A percentile compares a stretch with the other conserved stretches of the same genome.
Evolutionary conservation across 768 basidiomycete genomes (phyloP).

Genomic region (Rhizopogon vesiculosus): DNA sequence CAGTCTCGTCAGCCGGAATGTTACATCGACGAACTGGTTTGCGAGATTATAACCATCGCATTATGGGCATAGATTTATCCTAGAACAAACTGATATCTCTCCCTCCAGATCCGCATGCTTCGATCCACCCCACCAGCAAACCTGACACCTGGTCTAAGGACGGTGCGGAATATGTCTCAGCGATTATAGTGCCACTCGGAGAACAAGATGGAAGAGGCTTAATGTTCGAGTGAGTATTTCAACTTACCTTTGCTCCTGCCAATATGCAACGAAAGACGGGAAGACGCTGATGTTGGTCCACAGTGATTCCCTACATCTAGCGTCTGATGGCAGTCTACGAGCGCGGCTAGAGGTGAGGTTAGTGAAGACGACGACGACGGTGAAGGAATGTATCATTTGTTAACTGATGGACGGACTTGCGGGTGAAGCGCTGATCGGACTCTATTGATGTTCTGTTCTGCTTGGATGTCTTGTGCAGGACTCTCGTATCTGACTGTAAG

Average conservation of each 20-base stretch:
- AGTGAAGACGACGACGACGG: conserved; percentile 22
- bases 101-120: neutral
- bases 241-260: neutral
- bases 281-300: neutral
- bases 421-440: neutral
- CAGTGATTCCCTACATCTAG: conserved; percentile 45
- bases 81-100: neutral
- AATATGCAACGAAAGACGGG: neutral
- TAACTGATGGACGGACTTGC: too few species aligned
- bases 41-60: too few species aligned
- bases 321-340: conserved; percentile 38
- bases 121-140: conserved; percentile 4
- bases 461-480: neutral
- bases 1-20: too few species aligned
- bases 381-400: too few species aligned
- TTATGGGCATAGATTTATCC: too few species aligned
- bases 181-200: conserved; percentile 38
- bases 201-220: conserved; percentile 37
- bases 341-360: conserved; percentile 43
- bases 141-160: conserved; percentile 12
- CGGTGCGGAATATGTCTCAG: conserved; percentile 9
- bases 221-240: conserved; percentile 46
- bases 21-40: too few species aligned
- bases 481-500: neutral
- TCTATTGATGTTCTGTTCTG: neutral